Base-by-base conservation (phyloP, 176 grass and related monocot species). In the Cenchrus purpureus region DNA sequence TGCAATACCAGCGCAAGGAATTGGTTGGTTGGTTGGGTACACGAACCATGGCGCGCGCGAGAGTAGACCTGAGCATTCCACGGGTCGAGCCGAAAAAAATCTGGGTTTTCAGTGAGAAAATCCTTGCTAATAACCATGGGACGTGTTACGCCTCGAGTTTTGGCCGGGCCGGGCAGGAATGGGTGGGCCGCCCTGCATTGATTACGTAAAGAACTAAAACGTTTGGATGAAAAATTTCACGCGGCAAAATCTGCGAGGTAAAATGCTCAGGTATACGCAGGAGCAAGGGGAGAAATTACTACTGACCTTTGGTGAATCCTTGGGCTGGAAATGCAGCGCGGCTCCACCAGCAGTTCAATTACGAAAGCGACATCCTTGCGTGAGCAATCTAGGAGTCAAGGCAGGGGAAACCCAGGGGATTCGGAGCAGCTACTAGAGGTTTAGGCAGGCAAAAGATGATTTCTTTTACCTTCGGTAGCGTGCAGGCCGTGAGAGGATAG, bases 281-380 rank as follows among this genome's bases (percentile, higher is more conserved):
- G 37, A 40, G 37, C 37, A 40, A 40, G 37, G 37, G 49, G 42
- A 52, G 44, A 46, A 29, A 68, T 46, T 0, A 1, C 13, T 29
- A 29, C 42, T 56, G 37, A 81, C 91, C 88, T 86, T 44, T 3
- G 57, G 54, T 4, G 66, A 59, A 34, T 93, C 56, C 55, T 54
- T 28, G 70, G 79, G 56, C 28, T 82, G 80, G 34, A 66, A 49
- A 78, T 73, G 84, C 34, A 52, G 43, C 28, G 52, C 37, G 37
- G 37, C 7, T 40, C 77, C 29, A 64, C 91, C 91, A 90, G 85
- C 46, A 73, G 52, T 31, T 14, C n/a, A 90, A 83, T 46, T 40
- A 40, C 37, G 65, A 72, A 82, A 72, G 12, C 5, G 25, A 15
- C 15, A 25, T 0, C 12, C 22, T 65, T 4, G 45, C 28, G 42